Conservation (phyloP, 2,329 filamentous ascomycete genomes). For the Sclerotinia sclerotiorum region DNA sequence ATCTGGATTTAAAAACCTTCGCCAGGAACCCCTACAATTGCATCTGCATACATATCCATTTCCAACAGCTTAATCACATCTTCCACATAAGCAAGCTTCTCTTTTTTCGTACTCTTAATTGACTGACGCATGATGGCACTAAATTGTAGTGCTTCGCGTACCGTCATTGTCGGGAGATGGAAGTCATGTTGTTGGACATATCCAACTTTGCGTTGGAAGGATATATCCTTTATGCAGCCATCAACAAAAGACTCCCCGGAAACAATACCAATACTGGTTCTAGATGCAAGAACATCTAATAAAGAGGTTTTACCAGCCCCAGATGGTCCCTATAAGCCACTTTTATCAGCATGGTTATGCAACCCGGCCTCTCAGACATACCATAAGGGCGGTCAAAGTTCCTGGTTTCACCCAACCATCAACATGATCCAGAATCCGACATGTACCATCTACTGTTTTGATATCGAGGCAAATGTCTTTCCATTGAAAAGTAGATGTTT, state of each 20-base stretch:
- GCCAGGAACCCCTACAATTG: constrained; percentile 75
- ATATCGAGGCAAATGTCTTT: constrained; percentile 65
- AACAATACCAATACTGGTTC: constrained; percentile 86
- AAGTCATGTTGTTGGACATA: constrained; percentile 75
- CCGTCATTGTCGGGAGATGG: constrained; percentile 79
- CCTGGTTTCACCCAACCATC: constrained; percentile 72
- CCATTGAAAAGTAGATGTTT: constrained; percentile 31
- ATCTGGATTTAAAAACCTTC: constrained; percentile 43
- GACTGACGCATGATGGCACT: constrained; percentile 84
- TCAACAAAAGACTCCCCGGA: constrained; percentile 75
- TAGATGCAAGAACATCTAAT: constrained; percentile 73
- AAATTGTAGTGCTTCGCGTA: constrained; percentile 84
- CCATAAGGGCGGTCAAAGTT: constrained; percentile 67
- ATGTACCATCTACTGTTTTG: constrained; percentile 61
- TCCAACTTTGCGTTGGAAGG: constrained; percentile 88
- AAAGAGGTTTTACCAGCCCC: constrained; percentile 85
- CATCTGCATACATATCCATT: constrained; percentile 87
- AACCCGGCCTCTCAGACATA: neutral
- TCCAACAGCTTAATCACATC: constrained; percentile 88
- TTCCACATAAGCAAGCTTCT: constrained; percentile 85
- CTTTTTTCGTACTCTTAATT: constrained; percentile 63
- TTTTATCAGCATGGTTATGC: neutral
- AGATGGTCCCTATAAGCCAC: constrained; percentile 30
- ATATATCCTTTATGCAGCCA: constrained; percentile 57
- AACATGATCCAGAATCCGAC: constrained; percentile 65